Conservation (phyloP, 2,329 filamentous ascomycete species). For the Monilinia fructicola region DNA sequence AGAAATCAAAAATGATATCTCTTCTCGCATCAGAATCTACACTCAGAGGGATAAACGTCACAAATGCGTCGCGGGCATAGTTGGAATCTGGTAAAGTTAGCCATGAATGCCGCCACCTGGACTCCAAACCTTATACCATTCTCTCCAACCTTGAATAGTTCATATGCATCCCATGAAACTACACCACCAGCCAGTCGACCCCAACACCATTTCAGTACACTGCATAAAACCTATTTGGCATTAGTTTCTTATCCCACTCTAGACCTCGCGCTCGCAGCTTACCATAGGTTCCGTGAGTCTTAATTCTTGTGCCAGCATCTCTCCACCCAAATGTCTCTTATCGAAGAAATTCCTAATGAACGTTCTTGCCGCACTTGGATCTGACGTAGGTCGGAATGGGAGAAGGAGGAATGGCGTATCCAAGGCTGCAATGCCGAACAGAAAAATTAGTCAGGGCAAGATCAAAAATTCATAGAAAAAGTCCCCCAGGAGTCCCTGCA, state of each 20-base stretch:
- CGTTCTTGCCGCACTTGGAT: conserved; percentile 85
- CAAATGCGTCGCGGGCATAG: conserved; percentile 88
- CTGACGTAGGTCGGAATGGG: conserved; percentile 89
- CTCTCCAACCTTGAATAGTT: conserved; percentile 93
- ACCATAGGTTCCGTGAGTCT: conserved; percentile 94
- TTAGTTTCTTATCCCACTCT: conserved; percentile 34
- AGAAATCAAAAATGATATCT: conserved; percentile 93
- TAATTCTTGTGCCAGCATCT: conserved; percentile 77
- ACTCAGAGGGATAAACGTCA: conserved; percentile 92
- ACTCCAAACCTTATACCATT: conserved; percentile 60
- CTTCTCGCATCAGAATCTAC: conserved; percentile 83
- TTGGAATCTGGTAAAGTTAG: conserved; percentile 67
- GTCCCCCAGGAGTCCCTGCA: conserved; percentile 30
- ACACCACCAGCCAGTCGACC: conserved; percentile 86
- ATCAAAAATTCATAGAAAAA: conserved; percentile 16
- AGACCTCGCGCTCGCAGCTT: conserved; percentile 40
- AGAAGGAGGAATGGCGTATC: conserved; percentile 90
- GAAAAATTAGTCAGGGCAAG: conserved; percentile 34
- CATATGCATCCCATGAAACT: conserved; percentile 95
- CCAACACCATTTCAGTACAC: conserved; percentile 98
- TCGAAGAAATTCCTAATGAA: conserved; percentile 94
- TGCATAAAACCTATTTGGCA: conserved; percentile 74
- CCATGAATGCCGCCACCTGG: not conserved
- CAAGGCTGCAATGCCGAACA: conserved; percentile 59
- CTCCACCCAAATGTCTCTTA: conserved; percentile 64